A percentile compares a stretch with the other conserved stretches of the same genome.
phyloP scores from a whole-genome alignment of 2,329 filamentous ascomycete species.

The Macrophomina pseudophaseolina region DNA sequence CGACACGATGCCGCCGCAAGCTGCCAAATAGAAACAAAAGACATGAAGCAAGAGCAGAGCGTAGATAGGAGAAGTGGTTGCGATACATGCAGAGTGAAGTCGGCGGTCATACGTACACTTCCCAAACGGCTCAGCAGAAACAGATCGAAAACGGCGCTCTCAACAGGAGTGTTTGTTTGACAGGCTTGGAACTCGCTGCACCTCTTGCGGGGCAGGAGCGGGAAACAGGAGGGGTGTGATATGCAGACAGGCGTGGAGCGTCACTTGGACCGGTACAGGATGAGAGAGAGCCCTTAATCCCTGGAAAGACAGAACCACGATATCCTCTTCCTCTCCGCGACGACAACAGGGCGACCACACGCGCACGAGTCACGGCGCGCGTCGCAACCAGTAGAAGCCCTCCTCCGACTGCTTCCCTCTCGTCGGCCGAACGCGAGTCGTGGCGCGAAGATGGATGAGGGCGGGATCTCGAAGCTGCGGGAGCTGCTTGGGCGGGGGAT shows the following conservation, averaged over 20 bases:
- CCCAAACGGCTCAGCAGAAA: conserved; percentile 31
- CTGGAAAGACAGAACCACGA: conserved; percentile 26
- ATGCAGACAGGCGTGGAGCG: conserved; percentile 24
- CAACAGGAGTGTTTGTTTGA: conserved; percentile 32
- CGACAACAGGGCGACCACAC: conserved; percentile 3
- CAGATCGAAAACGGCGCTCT: conserved; percentile 40
- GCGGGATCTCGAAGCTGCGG: neutral
- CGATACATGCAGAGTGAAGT: conserved; percentile 27
- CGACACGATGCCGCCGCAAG: neutral
- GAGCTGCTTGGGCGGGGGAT: neutral
- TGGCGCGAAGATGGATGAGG: conserved; percentile 8
- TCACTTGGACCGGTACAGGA: conserved; percentile 26
- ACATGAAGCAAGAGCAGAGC: conserved; percentile 31
- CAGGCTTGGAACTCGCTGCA: conserved; percentile 20
- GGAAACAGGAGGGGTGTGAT: conserved; percentile 24
- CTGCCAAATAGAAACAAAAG: conserved; percentile 1
- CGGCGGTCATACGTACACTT: conserved; percentile 29
- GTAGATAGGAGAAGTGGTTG: conserved; percentile 23
- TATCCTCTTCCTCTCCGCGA: conserved; percentile 23
- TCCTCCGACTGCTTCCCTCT: conserved; percentile 23
- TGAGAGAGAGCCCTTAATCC: conserved; percentile 22
- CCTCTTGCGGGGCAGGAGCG: conserved; percentile 23
- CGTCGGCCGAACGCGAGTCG: conserved; percentile 11
- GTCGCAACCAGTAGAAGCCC: conserved; percentile 20
- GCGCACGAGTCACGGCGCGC: neutral